A percentile compares a stretch with the other conserved stretches of the same genome.
These are phyloP conservation scores for Cystoderma amianthinum DNA, from an alignment of 768 basidiomycete species.

Conservation along the genomic window DNA sequence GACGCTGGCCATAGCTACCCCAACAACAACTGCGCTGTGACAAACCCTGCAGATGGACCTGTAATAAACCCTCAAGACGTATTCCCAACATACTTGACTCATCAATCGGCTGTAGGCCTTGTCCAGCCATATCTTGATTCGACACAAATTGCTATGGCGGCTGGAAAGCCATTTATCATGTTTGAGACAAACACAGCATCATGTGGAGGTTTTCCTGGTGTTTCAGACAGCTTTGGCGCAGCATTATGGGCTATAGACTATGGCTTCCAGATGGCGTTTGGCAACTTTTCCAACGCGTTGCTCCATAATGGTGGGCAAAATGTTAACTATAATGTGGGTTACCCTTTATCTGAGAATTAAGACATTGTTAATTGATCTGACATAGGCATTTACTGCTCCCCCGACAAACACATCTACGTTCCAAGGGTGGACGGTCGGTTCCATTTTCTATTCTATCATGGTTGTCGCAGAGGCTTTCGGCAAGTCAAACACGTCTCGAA, in stretches of 20 bases:
- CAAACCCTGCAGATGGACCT: conserved; percentile 32
- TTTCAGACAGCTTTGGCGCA: conserved; percentile 56
- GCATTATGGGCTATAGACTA: conserved; percentile 64
- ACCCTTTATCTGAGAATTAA: not conserved
- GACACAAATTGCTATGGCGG: conserved; percentile 32
- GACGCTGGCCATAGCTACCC: conserved; percentile 20
- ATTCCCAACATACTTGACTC: conserved; percentile 53
- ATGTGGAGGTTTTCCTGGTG: conserved; percentile 65
- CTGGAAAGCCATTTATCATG: conserved; percentile 51
- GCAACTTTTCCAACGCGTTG: conserved; percentile 48
- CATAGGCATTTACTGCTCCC: conserved; percentile 29
- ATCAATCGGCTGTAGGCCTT: conserved; percentile 42
- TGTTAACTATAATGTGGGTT: conserved; percentile 59
- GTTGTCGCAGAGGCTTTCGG: conserved; percentile 67
- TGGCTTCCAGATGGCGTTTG: conserved; percentile 53
- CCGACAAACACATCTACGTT: conserved; percentile 52
- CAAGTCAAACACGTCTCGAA: conserved; percentile 48
- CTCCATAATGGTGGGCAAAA: conserved; percentile 63
- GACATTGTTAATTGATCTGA: too few species aligned
- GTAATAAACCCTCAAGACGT: conserved; percentile 33
- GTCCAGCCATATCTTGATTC: conserved; percentile 45
- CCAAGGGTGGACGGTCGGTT: conserved; percentile 70
- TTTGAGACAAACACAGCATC: conserved; percentile 67
- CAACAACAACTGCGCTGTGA: conserved; percentile 53
- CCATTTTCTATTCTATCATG: conserved; percentile 70